These are phyloP conservation scores for Cinnamomum chago DNA, from an alignment of 164 flowering plant genomes.

Conservation along the genomic window DNA sequence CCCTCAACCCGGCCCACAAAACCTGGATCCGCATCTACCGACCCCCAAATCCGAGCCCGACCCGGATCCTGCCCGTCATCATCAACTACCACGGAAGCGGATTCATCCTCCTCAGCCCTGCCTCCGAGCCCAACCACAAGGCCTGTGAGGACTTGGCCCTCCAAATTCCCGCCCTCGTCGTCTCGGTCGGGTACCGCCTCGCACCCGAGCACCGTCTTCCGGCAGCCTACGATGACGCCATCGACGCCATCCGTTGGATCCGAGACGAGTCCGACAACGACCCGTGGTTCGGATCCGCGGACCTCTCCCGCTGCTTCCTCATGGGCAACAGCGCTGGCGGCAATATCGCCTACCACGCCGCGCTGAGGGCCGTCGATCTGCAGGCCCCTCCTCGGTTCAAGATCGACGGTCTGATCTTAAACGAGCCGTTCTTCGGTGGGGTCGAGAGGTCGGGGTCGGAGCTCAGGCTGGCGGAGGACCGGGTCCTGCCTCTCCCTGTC, in stretches of 20 bases:
- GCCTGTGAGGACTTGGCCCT: constrained; percentile 25
- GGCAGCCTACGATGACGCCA: constrained; percentile 51
- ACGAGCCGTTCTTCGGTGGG: constrained; percentile 42
- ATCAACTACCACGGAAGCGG: constrained; percentile 56
- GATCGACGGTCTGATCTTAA: constrained; percentile 49
- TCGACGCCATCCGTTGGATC: constrained; percentile 40
- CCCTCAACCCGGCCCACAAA: background rate
- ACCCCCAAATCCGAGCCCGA: background rate
- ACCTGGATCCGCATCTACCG: constrained; percentile 8
- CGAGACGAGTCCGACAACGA: constrained; percentile 18
- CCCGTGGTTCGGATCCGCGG: constrained; percentile 44
- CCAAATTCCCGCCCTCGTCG: constrained; percentile 20
- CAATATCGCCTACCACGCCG: constrained; percentile 51
- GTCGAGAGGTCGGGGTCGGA: constrained; percentile 27
- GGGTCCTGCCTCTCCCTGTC: constrained; percentile 14
- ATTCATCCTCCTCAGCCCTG: constrained; percentile 29
- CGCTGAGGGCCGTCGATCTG: constrained; percentile 26
- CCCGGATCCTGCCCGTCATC: constrained; percentile 33
- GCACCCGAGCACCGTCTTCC: constrained; percentile 59
- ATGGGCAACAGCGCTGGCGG: constrained; percentile 70
- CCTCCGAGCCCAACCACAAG: constrained; percentile 16
- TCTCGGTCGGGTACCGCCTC: constrained; percentile 52
- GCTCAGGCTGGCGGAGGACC: constrained; percentile 17
- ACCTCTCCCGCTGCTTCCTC: constrained; percentile 42
- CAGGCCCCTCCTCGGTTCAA: constrained; percentile 26